Evolutionary conservation across 2,329 filamentous ascomycete genomes (phyloP).

Genomic region (Furcasterigmium furcatum): DNA sequence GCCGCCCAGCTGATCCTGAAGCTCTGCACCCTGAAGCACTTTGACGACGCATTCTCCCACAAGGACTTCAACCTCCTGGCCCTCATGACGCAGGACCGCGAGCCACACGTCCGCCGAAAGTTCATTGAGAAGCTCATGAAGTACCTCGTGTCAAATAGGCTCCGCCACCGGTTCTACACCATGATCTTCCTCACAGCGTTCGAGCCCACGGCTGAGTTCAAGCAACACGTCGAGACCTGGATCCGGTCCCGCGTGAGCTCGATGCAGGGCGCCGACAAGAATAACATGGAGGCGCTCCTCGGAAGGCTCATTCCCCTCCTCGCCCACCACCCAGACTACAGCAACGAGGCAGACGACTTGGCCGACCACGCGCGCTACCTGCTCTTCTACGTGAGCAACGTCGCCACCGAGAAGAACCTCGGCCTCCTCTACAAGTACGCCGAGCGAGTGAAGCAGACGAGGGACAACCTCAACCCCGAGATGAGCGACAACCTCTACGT

Average conservation of each 20-base stretch:
- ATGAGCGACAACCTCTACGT: conserved; percentile 77
- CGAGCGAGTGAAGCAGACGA: conserved; percentile 86
- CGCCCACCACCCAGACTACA: conserved; percentile 92
- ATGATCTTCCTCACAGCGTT: conserved; percentile 89
- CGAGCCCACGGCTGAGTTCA: conserved; percentile 74
- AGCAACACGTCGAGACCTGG: conserved; percentile 79
- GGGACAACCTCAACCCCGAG: conserved; percentile 69
- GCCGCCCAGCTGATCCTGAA: conserved; percentile 83
- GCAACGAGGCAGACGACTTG: conserved; percentile 61
- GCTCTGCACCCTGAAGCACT: conserved; percentile 70
- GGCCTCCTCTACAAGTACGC: conserved; percentile 88
- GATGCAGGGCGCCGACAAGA: conserved; percentile 57
- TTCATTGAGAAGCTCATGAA: conserved; percentile 90
- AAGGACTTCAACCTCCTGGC: conserved; percentile 79
- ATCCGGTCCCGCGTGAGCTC: conserved; percentile 74
- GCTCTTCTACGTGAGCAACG: conserved; percentile 78
- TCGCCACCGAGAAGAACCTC: conserved; percentile 84
- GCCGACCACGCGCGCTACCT: conserved; percentile 85
- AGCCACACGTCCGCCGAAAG: conserved; percentile 68
- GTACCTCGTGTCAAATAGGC: conserved; percentile 71
- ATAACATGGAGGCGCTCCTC: conserved; percentile 76
- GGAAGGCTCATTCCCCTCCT: conserved; percentile 81
- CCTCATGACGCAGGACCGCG: conserved; percentile 74
- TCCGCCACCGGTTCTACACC: conserved; percentile 78
- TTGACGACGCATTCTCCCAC: conserved; percentile 73